These are phyloP conservation scores for Chamaecyparis obtusa DNA, from an alignment of 75 land plant genomes.

Conservation along the genomic window DNA sequence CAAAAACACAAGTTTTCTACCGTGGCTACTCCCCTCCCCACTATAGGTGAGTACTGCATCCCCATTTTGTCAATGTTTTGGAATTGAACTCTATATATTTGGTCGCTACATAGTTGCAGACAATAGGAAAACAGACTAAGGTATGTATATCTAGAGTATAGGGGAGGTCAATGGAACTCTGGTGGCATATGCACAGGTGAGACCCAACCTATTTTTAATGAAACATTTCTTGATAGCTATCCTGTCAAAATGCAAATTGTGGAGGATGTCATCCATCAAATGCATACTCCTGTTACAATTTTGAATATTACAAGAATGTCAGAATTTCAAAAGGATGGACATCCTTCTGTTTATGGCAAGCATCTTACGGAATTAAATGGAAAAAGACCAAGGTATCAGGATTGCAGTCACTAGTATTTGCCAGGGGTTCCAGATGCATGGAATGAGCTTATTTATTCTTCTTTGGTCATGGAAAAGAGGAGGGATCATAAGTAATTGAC, in stretches of 20 bases:
- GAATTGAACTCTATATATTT: neutral
- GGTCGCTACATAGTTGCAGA: neutral
- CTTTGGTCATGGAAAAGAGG: slow-evolving; percentile 22
- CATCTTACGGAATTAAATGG: too few species aligned
- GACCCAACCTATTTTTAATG: slow-evolving; percentile 44
- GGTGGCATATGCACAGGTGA: slow-evolving; percentile 78
- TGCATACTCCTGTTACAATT: too few species aligned
- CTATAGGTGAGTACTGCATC: slow-evolving; percentile 47
- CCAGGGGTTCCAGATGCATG: slow-evolving; percentile 91
- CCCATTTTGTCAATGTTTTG: neutral
- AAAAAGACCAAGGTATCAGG: slow-evolving; percentile 26
- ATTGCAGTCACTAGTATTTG: slow-evolving; percentile 91
- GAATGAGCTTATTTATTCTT: slow-evolving; percentile 69
- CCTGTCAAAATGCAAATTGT: slow-evolving; percentile 68
- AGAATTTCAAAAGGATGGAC: too few species aligned
- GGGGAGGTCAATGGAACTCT: too few species aligned
- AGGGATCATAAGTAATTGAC: neutral
- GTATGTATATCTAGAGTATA: too few species aligned
- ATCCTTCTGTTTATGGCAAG: too few species aligned
- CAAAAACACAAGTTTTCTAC: slow-evolving; percentile 50
- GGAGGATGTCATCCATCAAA: too few species aligned
- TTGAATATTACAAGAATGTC: too few species aligned
- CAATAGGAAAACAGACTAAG: too few species aligned
- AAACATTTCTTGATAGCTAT: slow-evolving; percentile 41
- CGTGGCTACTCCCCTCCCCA: slow-evolving; percentile 83